Percentiles rank a stretch among this genome's conserved stretches.
phyloP scores from a whole-genome alignment of 805 yeast species.

The Yarrowia divulgata region DNA sequence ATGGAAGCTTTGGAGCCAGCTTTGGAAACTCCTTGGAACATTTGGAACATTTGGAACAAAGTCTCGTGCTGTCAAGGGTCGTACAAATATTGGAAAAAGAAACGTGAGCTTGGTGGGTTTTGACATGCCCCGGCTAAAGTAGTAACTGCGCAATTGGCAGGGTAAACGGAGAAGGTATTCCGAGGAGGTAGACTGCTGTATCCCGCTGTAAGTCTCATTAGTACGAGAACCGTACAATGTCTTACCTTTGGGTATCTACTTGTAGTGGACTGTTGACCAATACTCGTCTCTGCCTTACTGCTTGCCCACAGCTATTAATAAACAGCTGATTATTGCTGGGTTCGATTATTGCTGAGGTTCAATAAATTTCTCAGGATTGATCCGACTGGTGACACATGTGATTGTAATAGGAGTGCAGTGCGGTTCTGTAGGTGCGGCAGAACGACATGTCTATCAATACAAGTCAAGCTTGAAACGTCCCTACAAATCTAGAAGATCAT shows the following conservation, averaged over 20 bases:
- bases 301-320: not conserved
- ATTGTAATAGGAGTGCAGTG: not conserved
- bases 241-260: too few relatives aligned
- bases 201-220: not conserved
- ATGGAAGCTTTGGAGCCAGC: not conserved
- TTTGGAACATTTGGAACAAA: too few relatives aligned
- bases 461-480: too few relatives aligned
- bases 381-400: not conserved
- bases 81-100: not conserved
- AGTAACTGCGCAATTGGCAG: not conserved
- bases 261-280: too few relatives aligned
- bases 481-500: too few relatives aligned
- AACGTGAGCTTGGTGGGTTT: not conserved
- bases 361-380: not conserved
- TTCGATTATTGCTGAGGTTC: too few relatives aligned
- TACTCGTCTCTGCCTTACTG: not conserved
- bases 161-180: too few relatives aligned
- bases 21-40: too few relatives aligned
- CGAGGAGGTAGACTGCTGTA: too few relatives aligned
- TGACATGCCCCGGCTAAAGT: not conserved
- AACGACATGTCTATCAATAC: too few relatives aligned
- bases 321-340: conserved; percentile 1
- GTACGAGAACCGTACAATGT: too few relatives aligned
- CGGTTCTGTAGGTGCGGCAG: too few relatives aligned
- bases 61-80: conserved; percentile 2